Conservation (phyloP, 108 stramenopile species). For the Fragilariopsis cylindrus region DNA sequence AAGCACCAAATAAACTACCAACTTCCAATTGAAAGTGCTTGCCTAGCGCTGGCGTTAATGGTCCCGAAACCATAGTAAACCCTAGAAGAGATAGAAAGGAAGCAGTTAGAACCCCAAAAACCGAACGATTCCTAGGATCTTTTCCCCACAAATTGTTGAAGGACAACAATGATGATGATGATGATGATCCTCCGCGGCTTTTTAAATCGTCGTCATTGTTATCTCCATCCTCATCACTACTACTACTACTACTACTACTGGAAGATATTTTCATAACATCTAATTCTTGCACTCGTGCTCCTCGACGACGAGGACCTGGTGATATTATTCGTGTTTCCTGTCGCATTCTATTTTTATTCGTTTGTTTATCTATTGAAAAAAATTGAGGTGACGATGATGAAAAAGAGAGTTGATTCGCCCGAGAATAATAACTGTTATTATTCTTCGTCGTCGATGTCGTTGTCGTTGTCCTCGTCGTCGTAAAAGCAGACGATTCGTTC, state of each 20-base stretch:
- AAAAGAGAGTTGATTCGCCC: no score
- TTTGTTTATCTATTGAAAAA: background rate
- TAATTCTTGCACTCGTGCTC: background rate
- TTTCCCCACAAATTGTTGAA: background rate
- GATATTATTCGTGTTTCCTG: background rate
- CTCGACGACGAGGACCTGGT: background rate
- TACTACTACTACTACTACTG: no score
- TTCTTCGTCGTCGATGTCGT: background rate
- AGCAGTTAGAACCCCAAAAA: conserved; percentile 23
- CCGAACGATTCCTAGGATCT: conserved; percentile 13
- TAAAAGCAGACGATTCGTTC: conserved; percentile 10
- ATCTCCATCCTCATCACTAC: background rate
- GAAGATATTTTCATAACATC: no score
- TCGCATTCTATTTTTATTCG: background rate
- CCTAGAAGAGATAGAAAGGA: conserved; percentile 76
- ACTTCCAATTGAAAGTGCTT: conserved; percentile 69
- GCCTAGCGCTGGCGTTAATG: conserved; percentile 65
- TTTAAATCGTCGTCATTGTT: background rate
- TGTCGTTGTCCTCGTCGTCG: background rate
- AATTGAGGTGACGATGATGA: no score
- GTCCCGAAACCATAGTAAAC: conserved; percentile 77
- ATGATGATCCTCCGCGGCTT: no score
- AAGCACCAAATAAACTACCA: conserved; percentile 69
- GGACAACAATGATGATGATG: no score
- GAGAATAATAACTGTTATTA: no score